These are phyloP conservation scores for Trifolium pratense DNA, from an alignment of 306 rosid species.

Conservation along the genomic window DNA sequence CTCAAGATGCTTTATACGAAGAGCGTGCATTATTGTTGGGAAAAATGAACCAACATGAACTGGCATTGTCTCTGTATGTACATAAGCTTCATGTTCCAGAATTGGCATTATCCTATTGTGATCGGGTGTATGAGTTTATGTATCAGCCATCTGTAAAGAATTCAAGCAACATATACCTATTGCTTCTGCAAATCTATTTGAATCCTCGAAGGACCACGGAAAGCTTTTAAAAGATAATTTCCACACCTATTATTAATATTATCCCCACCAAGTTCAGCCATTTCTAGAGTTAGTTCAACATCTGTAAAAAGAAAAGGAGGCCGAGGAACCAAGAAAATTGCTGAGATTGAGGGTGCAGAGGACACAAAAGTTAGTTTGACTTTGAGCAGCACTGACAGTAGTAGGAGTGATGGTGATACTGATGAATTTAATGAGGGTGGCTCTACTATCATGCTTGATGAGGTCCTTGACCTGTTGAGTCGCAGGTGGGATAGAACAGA, in stretches of 20 bases:
- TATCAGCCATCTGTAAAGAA: constrained; percentile 69
- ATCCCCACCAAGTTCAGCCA: constrained; percentile 59
- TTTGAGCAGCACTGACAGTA: constrained; percentile 82
- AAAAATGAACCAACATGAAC: constrained; percentile 95
- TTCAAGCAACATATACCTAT: constrained; percentile 82
- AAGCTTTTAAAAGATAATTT: constrained; percentile 79
- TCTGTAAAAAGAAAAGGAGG: constrained; percentile 63
- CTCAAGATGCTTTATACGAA: constrained; percentile 85
- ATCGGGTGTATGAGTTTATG: constrained; percentile 74
- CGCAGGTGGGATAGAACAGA: constrained; percentile 88
- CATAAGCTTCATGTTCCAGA: constrained; percentile 92
- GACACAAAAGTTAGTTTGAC: constrained; percentile 66
- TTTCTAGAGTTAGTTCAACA: constrained; percentile 58
- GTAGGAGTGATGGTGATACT: constrained; percentile 84
- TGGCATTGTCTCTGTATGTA: constrained; percentile 88
- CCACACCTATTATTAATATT: constrained; percentile 66
- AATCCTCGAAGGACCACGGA: constrained; percentile 82
- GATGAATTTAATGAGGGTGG: constrained; percentile 76
- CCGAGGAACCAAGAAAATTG: constrained; percentile 81
- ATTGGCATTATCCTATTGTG: constrained; percentile 90
- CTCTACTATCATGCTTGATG: constrained; percentile 80
- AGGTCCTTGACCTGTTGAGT: constrained; percentile 91
- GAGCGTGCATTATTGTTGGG: constrained; percentile 94
- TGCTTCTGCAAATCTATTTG: constrained; percentile 87
- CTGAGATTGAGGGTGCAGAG: constrained; percentile 93